A percentile compares a stretch with the other conserved stretches of the same genome.
Conservation (phyloP, 2,329 filamentous ascomycete species). For the Diplodia corticola region DNA sequence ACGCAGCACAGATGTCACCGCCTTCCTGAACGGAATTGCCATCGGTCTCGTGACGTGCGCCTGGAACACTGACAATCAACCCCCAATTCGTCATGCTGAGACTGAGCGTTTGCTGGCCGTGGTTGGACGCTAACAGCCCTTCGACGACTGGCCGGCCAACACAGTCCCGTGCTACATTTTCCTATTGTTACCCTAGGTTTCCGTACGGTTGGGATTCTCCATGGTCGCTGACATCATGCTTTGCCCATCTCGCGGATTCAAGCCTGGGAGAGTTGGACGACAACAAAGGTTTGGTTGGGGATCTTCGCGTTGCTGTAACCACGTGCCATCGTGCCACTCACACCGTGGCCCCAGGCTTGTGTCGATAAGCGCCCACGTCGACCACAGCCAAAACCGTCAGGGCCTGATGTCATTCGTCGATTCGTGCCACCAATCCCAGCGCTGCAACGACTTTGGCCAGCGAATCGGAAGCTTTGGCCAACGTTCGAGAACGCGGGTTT, state of each 20-base stretch:
- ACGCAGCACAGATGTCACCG: neutral
- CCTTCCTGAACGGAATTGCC: neutral
- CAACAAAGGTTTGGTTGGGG: neutral
- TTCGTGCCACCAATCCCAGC: neutral
- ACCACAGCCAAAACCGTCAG: neutral
- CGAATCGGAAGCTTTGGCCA: neutral
- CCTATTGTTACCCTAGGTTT: neutral
- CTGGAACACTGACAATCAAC: neutral
- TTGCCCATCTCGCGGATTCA: neutral
- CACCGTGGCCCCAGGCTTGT: neutral
- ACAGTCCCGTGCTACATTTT: neutral
- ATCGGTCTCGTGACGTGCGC: neutral
- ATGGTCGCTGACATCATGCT: constrained; percentile 11
- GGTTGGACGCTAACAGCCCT: neutral
- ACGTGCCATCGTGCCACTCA: constrained; percentile 1
- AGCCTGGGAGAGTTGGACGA: neutral
- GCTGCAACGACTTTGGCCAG: neutral
- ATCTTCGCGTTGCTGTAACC: constrained; percentile 9
- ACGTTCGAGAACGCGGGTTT: neutral
- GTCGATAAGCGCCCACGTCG: constrained; percentile 15
- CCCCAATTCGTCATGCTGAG: neutral
- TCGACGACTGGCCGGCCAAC: neutral
- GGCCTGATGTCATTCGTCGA: constrained; percentile 14
- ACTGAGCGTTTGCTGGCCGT: neutral
- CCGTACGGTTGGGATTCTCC: neutral